Conservation (phyloP, 352 stramenopile genomes). For the Phytophthora fragariae region DNA sequence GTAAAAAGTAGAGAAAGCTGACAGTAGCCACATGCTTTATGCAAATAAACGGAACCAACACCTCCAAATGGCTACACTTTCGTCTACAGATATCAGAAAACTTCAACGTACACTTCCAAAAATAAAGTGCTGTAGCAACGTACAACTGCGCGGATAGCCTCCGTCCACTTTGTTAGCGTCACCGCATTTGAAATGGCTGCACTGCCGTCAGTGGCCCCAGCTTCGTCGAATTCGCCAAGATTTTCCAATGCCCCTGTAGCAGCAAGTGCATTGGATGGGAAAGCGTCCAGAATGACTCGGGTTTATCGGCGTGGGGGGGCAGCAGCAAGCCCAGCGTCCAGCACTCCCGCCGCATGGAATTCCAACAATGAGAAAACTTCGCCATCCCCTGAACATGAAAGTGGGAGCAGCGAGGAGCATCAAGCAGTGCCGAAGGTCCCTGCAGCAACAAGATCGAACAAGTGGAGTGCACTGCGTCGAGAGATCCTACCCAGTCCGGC, state of each 20-base stretch:
- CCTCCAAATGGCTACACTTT: constrained; percentile 6
- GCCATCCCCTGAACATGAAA: constrained; percentile 15
- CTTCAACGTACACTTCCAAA: constrained; percentile 13
- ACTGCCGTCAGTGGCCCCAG: constrained; percentile 18
- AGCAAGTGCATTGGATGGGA: constrained; percentile 6
- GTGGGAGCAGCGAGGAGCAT: constrained; percentile 57
- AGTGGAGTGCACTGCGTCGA: constrained; percentile 41
- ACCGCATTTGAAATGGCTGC: constrained; percentile 24
- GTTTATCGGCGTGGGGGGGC: constrained; percentile 15
- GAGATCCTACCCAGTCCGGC: constrained; percentile 56
- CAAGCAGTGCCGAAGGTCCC: constrained; percentile 21
- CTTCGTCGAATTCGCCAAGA: constrained; percentile 3
- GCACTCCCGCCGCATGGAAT: constrained; percentile 5
- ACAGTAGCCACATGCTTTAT: background rate
- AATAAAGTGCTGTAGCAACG: constrained; percentile 12
- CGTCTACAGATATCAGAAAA: constrained; percentile 20
- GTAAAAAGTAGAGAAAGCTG: constrained; percentile 56
- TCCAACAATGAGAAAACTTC: constrained; percentile 7
- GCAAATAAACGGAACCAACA: constrained; percentile 4
- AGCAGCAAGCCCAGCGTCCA: constrained; percentile 3
- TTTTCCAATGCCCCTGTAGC: constrained; percentile 8
- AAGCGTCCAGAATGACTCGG: constrained; percentile 24
- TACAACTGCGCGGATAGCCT: background rate
- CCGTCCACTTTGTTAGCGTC: background rate
- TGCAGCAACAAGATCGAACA: constrained; percentile 15